Evolutionary conservation across 208 protist genomes (phyloP).

Genomic region (Wallacemonas sp.): DNA sequence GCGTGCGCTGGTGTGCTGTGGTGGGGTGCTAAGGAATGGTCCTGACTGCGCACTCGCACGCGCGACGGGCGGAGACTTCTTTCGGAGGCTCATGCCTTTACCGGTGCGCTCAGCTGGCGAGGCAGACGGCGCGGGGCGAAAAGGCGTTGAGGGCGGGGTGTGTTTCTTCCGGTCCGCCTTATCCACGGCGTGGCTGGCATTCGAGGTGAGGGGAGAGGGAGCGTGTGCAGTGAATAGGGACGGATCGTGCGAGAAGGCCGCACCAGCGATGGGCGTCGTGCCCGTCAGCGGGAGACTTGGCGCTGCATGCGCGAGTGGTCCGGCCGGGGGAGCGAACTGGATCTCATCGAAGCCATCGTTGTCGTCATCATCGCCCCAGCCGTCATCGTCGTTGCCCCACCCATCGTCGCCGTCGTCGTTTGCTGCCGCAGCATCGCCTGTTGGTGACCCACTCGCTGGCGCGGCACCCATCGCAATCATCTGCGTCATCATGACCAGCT

Average conservation of each 20-base stretch:
- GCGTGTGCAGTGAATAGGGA: neutral
- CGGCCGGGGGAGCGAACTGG: conserved; percentile 12
- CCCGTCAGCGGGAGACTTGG: too few relatives aligned
- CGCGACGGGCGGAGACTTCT: conserved; percentile 31
- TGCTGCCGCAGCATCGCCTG: neutral
- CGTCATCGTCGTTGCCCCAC: conserved; percentile 14
- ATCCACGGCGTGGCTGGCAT: neutral
- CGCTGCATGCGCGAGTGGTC: neutral
- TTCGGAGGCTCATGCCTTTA: conserved; percentile 26
- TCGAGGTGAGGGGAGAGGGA: neutral
- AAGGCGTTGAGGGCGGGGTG: neutral
- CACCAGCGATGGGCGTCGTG: neutral
- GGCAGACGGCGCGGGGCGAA: neutral
- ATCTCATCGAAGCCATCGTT: conserved; percentile 46
- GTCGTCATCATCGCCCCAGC: conserved; percentile 36
- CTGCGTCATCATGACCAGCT: conserved; percentile 28
- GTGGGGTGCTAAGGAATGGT: neutral
- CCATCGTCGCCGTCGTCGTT: neutral
- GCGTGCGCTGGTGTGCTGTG: neutral
- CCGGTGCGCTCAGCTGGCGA: neutral
- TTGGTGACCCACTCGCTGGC: neutral
- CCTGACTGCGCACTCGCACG: neutral
- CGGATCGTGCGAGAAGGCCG: neutral
- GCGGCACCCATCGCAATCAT: conserved; percentile 20
- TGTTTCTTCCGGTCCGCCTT: neutral